Evolutionary conservation across 768 basidiomycete genomes (phyloP).

Genomic region (Strobilomyces echinocephalus): DNA sequence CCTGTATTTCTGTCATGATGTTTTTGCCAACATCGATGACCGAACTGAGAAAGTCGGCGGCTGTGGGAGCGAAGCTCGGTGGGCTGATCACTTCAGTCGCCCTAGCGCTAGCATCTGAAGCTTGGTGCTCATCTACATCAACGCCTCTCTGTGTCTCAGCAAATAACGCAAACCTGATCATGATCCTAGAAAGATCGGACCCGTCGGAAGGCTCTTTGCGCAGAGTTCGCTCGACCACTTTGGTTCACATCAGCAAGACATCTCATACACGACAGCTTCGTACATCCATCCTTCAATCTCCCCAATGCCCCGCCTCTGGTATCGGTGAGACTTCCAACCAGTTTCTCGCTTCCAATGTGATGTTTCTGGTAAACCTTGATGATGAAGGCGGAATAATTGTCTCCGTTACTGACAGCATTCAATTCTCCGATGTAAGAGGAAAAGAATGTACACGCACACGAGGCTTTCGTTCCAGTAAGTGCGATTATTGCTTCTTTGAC

Average conservation of each 20-base stretch:
- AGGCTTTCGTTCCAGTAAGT: not conserved
- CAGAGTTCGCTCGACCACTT: too few species aligned
- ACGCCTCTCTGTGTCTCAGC: too few species aligned
- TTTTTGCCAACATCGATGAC: not conserved
- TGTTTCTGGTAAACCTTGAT: not conserved
- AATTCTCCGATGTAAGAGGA: not conserved
- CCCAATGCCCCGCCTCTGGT: too few species aligned
- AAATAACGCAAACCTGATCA: not conserved
- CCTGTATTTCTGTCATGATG: not conserved
- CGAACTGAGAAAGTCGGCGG: not conserved
- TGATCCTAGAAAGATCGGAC: not conserved
- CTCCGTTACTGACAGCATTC: too few species aligned
- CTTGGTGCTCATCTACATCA: not conserved
- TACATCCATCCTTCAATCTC: too few species aligned
- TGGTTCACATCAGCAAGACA: not conserved
- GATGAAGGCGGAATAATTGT: not conserved
- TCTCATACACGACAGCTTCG: too few species aligned
- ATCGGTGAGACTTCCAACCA: not conserved
- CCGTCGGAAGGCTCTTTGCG: not conserved
- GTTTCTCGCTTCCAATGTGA: not conserved
- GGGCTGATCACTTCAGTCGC: not conserved
- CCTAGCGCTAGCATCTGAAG: not conserved
- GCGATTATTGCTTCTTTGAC: not conserved
- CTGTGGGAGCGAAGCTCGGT: not conserved
- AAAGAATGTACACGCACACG: not conserved